Conservation (phyloP, 2,329 filamentous ascomycete genomes). For the Fusarium protoensiforme region DNA sequence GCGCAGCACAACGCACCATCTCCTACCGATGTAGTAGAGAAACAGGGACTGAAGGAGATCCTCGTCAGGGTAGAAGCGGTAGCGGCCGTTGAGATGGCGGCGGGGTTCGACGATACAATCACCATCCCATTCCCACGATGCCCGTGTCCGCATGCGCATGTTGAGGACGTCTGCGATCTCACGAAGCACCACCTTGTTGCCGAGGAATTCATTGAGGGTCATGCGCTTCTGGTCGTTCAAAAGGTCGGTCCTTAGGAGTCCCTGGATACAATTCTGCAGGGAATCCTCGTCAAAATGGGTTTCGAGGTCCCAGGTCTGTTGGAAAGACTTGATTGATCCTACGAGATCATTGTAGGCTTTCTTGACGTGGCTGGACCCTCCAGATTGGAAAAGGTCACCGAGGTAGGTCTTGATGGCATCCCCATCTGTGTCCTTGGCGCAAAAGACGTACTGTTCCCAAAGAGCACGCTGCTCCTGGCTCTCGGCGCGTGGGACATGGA, state of each 20-base stretch:
- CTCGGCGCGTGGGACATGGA: neutral
- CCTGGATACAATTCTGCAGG: neutral
- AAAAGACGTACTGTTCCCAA: neutral
- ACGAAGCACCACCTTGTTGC: neutral
- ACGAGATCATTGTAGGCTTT: neutral
- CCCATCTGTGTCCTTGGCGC: neutral
- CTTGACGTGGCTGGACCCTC: neutral
- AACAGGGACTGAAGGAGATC: neutral
- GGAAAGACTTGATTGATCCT: neutral
- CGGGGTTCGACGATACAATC: neutral
- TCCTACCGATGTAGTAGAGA: neutral
- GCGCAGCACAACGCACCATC: neutral
- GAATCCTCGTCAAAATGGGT: neutral
- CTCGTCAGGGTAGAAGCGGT: neutral
- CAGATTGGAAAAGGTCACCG: neutral
- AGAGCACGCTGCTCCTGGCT: neutral
- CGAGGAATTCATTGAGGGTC: neutral
- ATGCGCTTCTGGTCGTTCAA: neutral
- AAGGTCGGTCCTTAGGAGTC: neutral
- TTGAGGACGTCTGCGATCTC: neutral
- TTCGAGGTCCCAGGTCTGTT: neutral
- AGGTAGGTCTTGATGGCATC: neutral
- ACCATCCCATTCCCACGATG: neutral
- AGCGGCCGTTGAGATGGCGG: neutral
- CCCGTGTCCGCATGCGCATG: neutral